Evolutionary conservation across 176 grass and related monocot species (phyloP).

Genomic region (Phoenix dactylifera): DNA sequence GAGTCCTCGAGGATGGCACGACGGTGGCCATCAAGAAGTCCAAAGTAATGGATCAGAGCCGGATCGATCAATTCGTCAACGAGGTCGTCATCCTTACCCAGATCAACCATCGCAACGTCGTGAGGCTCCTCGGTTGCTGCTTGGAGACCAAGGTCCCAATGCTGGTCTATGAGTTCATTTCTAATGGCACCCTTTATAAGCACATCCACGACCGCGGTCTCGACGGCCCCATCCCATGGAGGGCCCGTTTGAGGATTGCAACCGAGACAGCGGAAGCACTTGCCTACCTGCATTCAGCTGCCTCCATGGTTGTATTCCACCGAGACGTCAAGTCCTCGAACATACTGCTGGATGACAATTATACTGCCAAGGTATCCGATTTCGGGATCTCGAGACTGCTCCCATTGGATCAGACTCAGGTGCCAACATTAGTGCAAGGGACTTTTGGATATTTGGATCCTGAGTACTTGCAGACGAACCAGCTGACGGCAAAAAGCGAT

Average conservation of each 20-base stretch:
- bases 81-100: conserved; percentile 1
- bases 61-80: conserved; percentile 1
- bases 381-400: conserved; percentile 1
- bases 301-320: conserved; percentile 3
- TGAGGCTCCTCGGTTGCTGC: not conserved
- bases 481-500: not conserved
- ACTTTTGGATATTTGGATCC: conserved; percentile 6
- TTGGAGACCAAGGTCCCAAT: too few relatives aligned
- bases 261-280: not conserved
- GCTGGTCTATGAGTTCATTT: conserved; percentile 1
- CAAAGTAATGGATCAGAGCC: not conserved
- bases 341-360: conserved; percentile 1
- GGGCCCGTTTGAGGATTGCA: not conserved
- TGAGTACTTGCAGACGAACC: not conserved
- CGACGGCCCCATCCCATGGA: not conserved
- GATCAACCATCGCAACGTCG: conserved; percentile 1
- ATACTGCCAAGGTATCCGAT: not conserved
- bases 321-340: conserved; percentile 6
- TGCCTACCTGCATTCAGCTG: not conserved
- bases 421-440: not conserved
- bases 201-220: not conserved
- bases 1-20: not conserved
- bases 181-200: conserved; percentile 1
- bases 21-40: not conserved
- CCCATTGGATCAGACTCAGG: conserved; percentile 1